phyloP scores from a whole-genome alignment of 148 eudicot genomes.

The Rhododendron henanense region DNA sequence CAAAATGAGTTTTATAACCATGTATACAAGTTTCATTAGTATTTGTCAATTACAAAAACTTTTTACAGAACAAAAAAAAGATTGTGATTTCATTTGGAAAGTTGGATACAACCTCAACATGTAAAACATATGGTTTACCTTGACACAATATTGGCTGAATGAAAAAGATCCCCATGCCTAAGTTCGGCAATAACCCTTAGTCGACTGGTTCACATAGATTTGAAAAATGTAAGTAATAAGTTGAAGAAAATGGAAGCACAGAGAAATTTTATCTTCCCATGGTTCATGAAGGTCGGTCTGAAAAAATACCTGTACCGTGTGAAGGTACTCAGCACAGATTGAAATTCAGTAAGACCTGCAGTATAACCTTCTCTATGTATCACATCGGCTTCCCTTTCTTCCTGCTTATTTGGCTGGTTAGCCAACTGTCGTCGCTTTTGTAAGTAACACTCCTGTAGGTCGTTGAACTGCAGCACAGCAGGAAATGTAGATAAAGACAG shows the following conservation, averaged over 20 bases:
- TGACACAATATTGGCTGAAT: slow-evolving; percentile 59
- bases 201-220: slow-evolving; percentile 40
- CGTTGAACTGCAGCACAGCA: slow-evolving; percentile 41
- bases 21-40: no score
- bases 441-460: slow-evolving; percentile 62
- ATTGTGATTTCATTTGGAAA: neutral
- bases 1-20: neutral
- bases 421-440: slow-evolving; percentile 55
- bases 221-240: slow-evolving; percentile 2
- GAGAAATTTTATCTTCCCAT: neutral
- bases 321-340: slow-evolving; percentile 55
- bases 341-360: slow-evolving; percentile 55
- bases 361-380: slow-evolving; percentile 49
- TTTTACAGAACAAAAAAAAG: neutral
- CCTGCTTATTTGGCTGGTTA: slow-evolving; percentile 31
- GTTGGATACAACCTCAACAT: neutral
- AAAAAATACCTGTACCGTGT: slow-evolving; percentile 52
- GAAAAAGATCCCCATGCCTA: slow-evolving; percentile 60
- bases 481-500: slow-evolving; percentile 1
- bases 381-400: slow-evolving; percentile 34
- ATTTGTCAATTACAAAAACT: neutral
- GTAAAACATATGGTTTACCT: slow-evolving; percentile 27
- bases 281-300: neutral
- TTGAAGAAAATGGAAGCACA: neutral
- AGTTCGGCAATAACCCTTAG: slow-evolving; percentile 65